These are phyloP conservation scores for Mortierella polycephala DNA, from an alignment of 371 early-diverging fungal species.

Conservation along the genomic window DNA sequence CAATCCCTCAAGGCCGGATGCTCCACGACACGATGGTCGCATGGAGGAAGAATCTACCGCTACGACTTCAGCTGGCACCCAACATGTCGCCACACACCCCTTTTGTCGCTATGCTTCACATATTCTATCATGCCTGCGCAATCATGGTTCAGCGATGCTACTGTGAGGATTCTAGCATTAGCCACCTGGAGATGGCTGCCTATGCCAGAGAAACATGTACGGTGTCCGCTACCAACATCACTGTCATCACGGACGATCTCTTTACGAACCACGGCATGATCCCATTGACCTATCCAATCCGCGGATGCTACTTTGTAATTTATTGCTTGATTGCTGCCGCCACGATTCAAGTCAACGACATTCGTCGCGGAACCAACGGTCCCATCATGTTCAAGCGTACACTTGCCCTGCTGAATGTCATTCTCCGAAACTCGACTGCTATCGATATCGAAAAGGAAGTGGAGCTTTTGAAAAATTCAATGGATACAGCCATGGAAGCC, in stretches of 20 bases:
- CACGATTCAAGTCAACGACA: constrained; percentile 48
- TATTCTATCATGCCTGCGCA: constrained; percentile 61
- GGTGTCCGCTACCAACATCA: constrained; percentile 60
- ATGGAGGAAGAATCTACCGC: constrained; percentile 37
- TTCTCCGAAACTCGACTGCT: constrained; percentile 45
- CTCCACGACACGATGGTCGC: constrained; percentile 17
- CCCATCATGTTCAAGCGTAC: constrained; percentile 53
- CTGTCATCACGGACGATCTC: constrained; percentile 59
- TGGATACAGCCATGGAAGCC: constrained; percentile 28
- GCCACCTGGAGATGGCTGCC: constrained; percentile 35
- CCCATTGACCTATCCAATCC: constrained; percentile 52
- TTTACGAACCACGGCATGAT: constrained; percentile 48
- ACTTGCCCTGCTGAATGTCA: constrained; percentile 36
- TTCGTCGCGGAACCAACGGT: constrained; percentile 38
- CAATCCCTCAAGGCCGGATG: constrained; percentile 24
- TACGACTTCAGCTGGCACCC: constrained; percentile 39
- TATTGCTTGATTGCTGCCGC: constrained; percentile 56
- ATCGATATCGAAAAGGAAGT: constrained; percentile 43
- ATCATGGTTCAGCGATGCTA: constrained; percentile 67
- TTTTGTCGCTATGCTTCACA: constrained; percentile 58
- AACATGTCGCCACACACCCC: constrained; percentile 49
- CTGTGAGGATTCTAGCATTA: constrained; percentile 34
- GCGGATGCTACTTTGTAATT: constrained; percentile 55
- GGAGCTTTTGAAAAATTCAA: constrained; percentile 32
- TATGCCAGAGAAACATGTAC: constrained; percentile 61